A percentile compares a stretch with the other conserved stretches of the same genome.
phyloP scores from a whole-genome alignment of 164 flowering plant species.

The Umbellularia californica region DNA sequence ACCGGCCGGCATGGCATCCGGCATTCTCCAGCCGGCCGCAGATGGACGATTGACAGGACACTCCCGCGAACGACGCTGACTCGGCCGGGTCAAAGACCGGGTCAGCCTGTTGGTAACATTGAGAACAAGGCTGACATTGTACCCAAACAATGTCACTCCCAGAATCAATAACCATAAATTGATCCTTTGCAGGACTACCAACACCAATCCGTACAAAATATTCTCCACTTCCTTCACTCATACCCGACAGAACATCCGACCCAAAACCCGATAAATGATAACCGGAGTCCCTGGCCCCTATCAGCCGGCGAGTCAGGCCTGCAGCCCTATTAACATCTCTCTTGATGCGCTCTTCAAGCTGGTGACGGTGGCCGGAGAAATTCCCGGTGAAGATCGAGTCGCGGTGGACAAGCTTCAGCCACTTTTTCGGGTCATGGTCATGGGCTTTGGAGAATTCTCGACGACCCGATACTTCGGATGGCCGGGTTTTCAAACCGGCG shows the following conservation, averaged over 20 bases:
- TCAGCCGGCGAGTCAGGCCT: conserved; percentile 31
- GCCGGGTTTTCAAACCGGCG: background rate
- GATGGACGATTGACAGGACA: conserved; percentile 53
- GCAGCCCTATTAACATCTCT: conserved; percentile 52
- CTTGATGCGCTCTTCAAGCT: conserved; percentile 41
- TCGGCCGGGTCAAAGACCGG: conserved; percentile 76
- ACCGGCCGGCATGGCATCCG: conserved; percentile 51
- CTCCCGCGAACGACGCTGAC: conserved; percentile 62
- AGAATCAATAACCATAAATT: conserved; percentile 80
- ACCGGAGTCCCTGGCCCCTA: background rate
- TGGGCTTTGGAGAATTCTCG: conserved; percentile 11
- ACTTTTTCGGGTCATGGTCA: conserved; percentile 7
- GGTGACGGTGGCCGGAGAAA: conserved; percentile 21
- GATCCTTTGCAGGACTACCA: conserved; percentile 72
- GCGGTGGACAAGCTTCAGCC: conserved; percentile 22
- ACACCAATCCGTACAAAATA: conserved; percentile 84
- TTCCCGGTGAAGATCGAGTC: conserved; percentile 11
- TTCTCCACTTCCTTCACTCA: conserved; percentile 90
- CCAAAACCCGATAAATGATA: conserved; percentile 54
- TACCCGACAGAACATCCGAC: conserved; percentile 82
- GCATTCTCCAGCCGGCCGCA: conserved; percentile 48
- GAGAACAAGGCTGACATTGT: conserved; percentile 79
- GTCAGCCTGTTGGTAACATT: conserved; percentile 78
- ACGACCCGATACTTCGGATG: background rate
- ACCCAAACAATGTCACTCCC: conserved; percentile 93